Conservation (phyloP, 2,329 filamentous ascomycete species). For the Mycocentrospora acerina region DNA sequence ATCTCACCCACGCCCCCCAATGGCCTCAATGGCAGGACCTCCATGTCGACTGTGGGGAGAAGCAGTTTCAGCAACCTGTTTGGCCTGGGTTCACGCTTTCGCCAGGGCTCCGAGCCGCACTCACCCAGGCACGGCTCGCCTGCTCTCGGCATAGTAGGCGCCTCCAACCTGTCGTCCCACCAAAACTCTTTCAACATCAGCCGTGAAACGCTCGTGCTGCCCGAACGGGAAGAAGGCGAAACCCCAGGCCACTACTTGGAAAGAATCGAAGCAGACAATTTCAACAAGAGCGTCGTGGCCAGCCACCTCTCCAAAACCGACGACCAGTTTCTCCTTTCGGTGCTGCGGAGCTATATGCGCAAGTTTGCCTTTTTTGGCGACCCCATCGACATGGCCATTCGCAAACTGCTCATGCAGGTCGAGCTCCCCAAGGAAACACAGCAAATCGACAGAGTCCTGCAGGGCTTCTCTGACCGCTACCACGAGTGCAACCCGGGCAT, state of each 20-base stretch:
- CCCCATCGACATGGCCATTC: conserved; percentile 95
- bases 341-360: conserved; percentile 91
- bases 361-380: conserved; percentile 94
- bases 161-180: conserved; percentile 74
- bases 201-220: conserved; percentile 69
- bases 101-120: conserved; percentile 76
- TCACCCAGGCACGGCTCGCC: conserved; percentile 62
- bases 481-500: conserved; percentile 98
- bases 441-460: conserved; percentile 91
- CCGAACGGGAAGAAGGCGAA: conserved; percentile 81
- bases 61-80: conserved; percentile 93
- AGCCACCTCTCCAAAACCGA: conserved; percentile 82
- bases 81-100: conserved; percentile 70
- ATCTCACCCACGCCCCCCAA: conserved; percentile 59
- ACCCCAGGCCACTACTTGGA: conserved; percentile 87
- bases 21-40: conserved; percentile 61
- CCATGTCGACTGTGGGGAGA: conserved; percentile 79
- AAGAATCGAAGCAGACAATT: conserved; percentile 74
- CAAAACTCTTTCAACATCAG: conserved; percentile 79
- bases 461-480: conserved; percentile 94
- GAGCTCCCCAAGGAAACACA: conserved; percentile 96
- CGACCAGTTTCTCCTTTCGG: conserved; percentile 79
- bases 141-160: conserved; percentile 60
- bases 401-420: conserved; percentile 94
- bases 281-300: conserved; percentile 80